Conservation (phyloP, 2,329 filamentous ascomycete species). For the Phymatotrichopsis omnivora region DNA sequence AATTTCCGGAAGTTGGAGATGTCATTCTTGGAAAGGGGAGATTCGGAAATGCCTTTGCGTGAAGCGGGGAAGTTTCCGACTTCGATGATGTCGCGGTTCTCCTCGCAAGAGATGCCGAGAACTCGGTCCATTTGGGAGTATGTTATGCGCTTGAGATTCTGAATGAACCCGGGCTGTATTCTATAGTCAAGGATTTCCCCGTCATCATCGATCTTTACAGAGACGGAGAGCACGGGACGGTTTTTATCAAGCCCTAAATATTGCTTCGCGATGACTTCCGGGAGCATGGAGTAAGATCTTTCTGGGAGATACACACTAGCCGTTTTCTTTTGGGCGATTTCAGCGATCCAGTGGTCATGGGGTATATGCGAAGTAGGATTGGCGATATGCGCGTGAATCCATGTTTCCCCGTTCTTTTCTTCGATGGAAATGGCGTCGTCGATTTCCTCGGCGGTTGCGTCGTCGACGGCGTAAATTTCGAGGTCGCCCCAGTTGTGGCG, state of each 20-base stretch:
- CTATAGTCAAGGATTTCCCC: constrained; percentile 47
- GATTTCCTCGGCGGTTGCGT: constrained; percentile 55
- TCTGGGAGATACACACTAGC: constrained; percentile 46
- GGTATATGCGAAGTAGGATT: constrained; percentile 64
- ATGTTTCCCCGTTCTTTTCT: constrained; percentile 48
- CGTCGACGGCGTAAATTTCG: constrained; percentile 64
- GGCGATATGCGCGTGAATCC: constrained; percentile 69
- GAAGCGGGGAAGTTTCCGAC: no score
- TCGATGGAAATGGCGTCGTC: constrained; percentile 72
- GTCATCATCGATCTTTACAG: constrained; percentile 45
- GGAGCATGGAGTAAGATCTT: constrained; percentile 55
- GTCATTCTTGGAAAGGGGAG: constrained; percentile 1
- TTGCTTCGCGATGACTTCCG: constrained; percentile 41
- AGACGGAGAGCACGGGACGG: constrained; percentile 51
- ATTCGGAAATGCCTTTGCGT: constrained; percentile 1
- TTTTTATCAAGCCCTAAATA: constrained; percentile 46
- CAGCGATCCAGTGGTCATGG: constrained; percentile 48
- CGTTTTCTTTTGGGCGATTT: constrained; percentile 49
- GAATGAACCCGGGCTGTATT: constrained; percentile 46
- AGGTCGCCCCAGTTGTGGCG: constrained; percentile 51
- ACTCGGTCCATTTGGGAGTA: constrained; percentile 31
- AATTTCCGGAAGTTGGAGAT: constrained; percentile 7
- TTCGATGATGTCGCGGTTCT: neutral
- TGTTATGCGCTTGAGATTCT: constrained; percentile 49
- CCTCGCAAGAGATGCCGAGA: constrained; percentile 16